Conservation (phyloP, 2,329 filamentous ascomycete species). For the Corniculantispora saksenae region DNA sequence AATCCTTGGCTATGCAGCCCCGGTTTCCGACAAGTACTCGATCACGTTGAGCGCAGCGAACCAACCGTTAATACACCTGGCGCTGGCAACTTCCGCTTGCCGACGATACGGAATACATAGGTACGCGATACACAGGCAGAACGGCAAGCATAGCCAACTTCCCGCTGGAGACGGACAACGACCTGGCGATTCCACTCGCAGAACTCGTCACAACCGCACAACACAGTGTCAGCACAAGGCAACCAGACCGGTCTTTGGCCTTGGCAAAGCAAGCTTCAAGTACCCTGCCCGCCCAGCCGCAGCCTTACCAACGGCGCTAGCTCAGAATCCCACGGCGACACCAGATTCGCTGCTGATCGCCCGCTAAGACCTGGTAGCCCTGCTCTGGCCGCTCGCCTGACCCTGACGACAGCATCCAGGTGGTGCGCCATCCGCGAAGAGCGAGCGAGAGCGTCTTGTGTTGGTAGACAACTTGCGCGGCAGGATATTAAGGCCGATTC, state of each 20-base stretch:
- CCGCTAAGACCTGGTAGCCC: conserved; percentile 2
- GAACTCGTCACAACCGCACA: background rate
- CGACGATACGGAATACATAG: too few species aligned
- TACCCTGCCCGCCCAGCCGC: background rate
- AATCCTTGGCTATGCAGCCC: background rate
- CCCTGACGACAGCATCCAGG: background rate
- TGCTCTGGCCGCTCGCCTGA: conserved; percentile 7
- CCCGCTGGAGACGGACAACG: too few species aligned
- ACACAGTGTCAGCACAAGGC: background rate
- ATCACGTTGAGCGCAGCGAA: too few species aligned
- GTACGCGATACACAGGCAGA: background rate
- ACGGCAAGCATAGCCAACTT: background rate
- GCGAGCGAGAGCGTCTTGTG: background rate
- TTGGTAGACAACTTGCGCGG: background rate
- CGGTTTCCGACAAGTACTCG: too few species aligned
- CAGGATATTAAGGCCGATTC: background rate
- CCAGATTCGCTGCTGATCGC: conserved; percentile 11
- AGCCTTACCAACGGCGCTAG: conserved; percentile 6
- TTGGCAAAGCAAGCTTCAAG: background rate
- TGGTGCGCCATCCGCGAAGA: background rate
- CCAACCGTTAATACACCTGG: too few species aligned
- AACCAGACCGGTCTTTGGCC: background rate
- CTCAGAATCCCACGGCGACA: background rate
- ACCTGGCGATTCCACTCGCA: too few species aligned
- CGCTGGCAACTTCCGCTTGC: too few species aligned